phyloP scores from a whole-genome alignment of 108 stramenopile species.

The Stephanodiscus triporus region DNA sequence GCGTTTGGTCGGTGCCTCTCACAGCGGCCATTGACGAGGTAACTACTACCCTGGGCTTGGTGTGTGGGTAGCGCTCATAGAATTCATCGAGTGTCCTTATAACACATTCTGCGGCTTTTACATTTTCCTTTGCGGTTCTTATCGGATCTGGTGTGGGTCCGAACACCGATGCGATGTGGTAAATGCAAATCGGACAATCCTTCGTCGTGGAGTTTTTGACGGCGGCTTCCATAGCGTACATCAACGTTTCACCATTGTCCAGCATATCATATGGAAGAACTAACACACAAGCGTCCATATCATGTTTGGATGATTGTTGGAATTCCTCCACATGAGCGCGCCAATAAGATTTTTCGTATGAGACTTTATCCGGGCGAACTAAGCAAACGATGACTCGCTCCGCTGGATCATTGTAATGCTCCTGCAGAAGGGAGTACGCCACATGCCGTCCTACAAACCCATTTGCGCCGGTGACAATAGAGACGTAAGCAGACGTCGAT shows the following conservation, averaged over 20 bases:
- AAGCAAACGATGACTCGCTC: constrained; percentile 53
- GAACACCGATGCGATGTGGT: constrained; percentile 84
- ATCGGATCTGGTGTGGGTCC: constrained; percentile 79
- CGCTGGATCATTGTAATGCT: constrained; percentile 16
- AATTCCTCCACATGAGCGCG: constrained; percentile 27
- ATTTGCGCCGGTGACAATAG: constrained; percentile 79
- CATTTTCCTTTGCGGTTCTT: constrained; percentile 76
- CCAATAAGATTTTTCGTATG: constrained; percentile 73
- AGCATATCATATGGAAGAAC: constrained; percentile 86
- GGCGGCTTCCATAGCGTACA: constrained; percentile 48
- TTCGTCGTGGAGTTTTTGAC: constrained; percentile 9
- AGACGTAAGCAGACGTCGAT: constrained; percentile 21
- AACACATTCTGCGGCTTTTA: constrained; percentile 66
- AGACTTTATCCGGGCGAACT: constrained; percentile 60
- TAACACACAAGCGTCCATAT: constrained; percentile 13
- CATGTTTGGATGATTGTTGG: neutral
- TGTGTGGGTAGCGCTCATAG: constrained; percentile 1
- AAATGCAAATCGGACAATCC: constrained; percentile 53
- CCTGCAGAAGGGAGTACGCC: constrained; percentile 44
- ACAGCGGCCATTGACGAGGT: constrained; percentile 90
- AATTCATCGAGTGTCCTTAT: constrained; percentile 42
- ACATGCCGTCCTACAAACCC: constrained; percentile 79
- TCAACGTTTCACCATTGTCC: constrained; percentile 65
- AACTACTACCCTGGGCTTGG: constrained; percentile 56
- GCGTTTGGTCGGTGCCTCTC: constrained; percentile 75